These are phyloP conservation scores for Citrus inodora DNA, from an alignment of 345 rosid genomes.

Conservation along the genomic window DNA sequence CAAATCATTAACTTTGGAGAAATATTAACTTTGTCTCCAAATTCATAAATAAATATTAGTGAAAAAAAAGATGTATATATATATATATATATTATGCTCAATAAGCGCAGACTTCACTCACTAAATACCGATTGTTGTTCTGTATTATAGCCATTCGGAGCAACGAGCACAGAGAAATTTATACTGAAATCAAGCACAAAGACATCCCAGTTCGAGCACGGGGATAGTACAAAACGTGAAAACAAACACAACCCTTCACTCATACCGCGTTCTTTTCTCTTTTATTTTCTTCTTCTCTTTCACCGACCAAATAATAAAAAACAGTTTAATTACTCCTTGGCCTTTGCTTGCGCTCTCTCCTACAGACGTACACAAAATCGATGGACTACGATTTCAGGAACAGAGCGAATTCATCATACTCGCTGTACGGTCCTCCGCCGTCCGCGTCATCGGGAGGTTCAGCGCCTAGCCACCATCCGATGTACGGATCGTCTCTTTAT, in stretches of 20 bases:
- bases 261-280: neutral
- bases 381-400: slow-evolving; percentile 59
- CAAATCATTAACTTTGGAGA: too few species aligned
- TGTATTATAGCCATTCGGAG: too few species aligned
- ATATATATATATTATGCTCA: too few species aligned
- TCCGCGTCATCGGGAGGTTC: slow-evolving; percentile 28
- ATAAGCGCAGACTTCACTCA: too few species aligned
- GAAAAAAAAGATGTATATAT: too few species aligned
- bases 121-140: too few species aligned
- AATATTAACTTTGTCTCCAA: too few species aligned
- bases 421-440: slow-evolving; percentile 33
- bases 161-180: too few species aligned
- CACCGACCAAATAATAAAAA: too few species aligned
- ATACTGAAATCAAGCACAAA: neutral
- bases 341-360: neutral
- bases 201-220: neutral
- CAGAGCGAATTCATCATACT: slow-evolving; percentile 43
- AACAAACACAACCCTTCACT: neutral
- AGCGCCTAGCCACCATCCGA: slow-evolving; percentile 35
- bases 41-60: too few species aligned
- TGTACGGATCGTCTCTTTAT: slow-evolving; percentile 56
- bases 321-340: too few species aligned
- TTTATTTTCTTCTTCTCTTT: neutral
- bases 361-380: neutral
- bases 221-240: neutral